phyloP scores from a whole-genome alignment of 2,329 filamentous ascomycete species.

The Ascochyta viciae-villosae region DNA sequence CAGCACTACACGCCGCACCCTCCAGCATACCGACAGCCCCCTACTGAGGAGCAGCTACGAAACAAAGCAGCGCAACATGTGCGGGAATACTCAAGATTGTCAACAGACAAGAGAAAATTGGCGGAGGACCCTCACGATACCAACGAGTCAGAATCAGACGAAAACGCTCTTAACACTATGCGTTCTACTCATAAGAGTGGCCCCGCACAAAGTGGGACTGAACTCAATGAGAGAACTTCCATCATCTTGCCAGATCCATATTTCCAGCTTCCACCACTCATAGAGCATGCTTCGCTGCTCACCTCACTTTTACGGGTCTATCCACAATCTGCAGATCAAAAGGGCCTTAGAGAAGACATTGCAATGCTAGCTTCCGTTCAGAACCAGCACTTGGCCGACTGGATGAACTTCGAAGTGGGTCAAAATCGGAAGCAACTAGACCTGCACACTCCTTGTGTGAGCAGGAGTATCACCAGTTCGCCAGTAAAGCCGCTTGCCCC shows the following conservation, averaged over 20 bases:
- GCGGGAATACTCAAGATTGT: slow-evolving; percentile 12
- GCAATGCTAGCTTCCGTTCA: slow-evolving; percentile 22
- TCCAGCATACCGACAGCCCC: neutral
- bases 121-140: neutral
- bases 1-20: neutral
- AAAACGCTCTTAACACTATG: neutral
- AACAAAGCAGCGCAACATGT: slow-evolving; percentile 25
- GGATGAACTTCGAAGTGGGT: slow-evolving; percentile 19
- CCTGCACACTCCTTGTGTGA: neutral
- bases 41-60: slow-evolving; percentile 23
- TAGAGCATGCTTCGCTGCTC: slow-evolving; percentile 22
- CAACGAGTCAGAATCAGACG: neutral
- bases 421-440: neutral
- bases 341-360: slow-evolving; percentile 29
- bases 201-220: neutral
- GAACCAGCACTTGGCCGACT: slow-evolving; percentile 23
- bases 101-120: neutral
- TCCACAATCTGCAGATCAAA: slow-evolving; percentile 18
- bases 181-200: too few relatives aligned
- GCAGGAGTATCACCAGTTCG: neutral
- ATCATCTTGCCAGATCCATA: neutral
- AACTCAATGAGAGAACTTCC: neutral
- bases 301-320: slow-evolving; percentile 28
- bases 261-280: slow-evolving; percentile 15
- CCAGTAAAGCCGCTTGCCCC: neutral